Evolutionary conservation across 139 green algal species (phyloP), one percentile per base, ranked within the genome.

Genomic region (Penium margaritaceum): DNA sequence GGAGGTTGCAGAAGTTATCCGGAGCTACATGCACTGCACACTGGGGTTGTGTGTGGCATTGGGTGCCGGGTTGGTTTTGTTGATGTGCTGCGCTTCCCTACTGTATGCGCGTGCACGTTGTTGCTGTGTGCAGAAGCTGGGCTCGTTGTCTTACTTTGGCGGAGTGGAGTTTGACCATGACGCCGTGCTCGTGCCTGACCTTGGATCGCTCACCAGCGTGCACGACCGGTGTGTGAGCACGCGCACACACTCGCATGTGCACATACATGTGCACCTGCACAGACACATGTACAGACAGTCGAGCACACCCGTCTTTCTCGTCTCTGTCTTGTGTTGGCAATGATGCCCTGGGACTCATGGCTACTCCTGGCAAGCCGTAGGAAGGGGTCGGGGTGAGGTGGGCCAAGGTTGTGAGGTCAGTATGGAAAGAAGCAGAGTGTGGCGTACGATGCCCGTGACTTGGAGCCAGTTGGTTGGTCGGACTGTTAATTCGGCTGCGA

Each of bases 121-220:
- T n/a, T n/a, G n/a, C n/a, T n/a, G n/a, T n/a, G 67, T 27, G 44
- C 70, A 77, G 70, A 77, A 77, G 21, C 37, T 77, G 19, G 70
- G 70, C 30, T 27, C 24, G 32, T n/a, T 77, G 6, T 77, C 70
- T 12, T 77, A 77, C n/a, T 77, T 72, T 34, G 70, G 70, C 30
- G 70, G 70, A 46, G 70, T 62, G 27, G 70, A 77, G 61, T 75
- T 64, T 29, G 35, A n/a, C 33, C 34, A 72, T 27, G 70, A 77
- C 35, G 34, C 29, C 32, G 70, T 77, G 35, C 63, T 77, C 17
- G 61, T 77, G 2, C 70, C 70, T n/a, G 70, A 77, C 37, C 58
- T 76, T 47, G 70, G 70, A 19, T 74, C 70, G 6, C 51, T 77
- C 19, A 65, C 70, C 9, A 77, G 70, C 41, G 64, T 77, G 15